Evolutionary conservation across 371 early-diverging fungal species (phyloP).

Genomic region (Syncephalastrum racemosum): DNA sequence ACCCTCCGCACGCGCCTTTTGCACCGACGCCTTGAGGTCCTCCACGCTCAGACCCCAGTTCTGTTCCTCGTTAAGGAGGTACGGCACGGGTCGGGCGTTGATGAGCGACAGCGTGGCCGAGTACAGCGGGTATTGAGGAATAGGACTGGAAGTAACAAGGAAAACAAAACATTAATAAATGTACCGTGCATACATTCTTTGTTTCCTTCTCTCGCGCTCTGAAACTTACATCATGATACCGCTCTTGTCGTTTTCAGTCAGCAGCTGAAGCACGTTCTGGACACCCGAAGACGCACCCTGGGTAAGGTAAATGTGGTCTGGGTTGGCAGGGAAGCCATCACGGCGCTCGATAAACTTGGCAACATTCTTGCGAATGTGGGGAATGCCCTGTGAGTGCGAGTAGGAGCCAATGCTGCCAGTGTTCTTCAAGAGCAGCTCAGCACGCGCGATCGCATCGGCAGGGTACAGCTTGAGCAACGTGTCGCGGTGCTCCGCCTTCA

Average conservation of each 20-base stretch:
- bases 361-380: conserved; percentile 73
- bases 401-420: conserved; percentile 85
- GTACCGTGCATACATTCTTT: no score
- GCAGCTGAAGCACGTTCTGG: conserved; percentile 76
- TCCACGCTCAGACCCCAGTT: conserved; percentile 75
- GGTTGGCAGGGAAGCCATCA: conserved; percentile 81
- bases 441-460: conserved; percentile 80
- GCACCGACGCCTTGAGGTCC: conserved; percentile 60
- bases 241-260: conserved; percentile 71
- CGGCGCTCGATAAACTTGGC: conserved; percentile 82
- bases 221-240: conserved; percentile 82
- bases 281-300: conserved; percentile 87
- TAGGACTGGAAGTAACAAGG: conserved; percentile 54
- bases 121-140: conserved; percentile 82
- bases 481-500: conserved; percentile 51
- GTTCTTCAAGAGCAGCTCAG: conserved; percentile 59
- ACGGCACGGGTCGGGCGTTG: conserved; percentile 82
- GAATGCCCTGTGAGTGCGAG: conserved; percentile 88
- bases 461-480: conserved; percentile 66
- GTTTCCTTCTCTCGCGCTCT: not conserved
- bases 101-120: conserved; percentile 82
- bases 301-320: conserved; percentile 86
- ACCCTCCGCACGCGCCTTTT: conserved; percentile 61
- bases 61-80: conserved; percentile 82
- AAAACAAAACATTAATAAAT: not conserved